Evolutionary conservation across 768 basidiomycete species (phyloP).

Genomic region (Tulasnella sp.): DNA sequence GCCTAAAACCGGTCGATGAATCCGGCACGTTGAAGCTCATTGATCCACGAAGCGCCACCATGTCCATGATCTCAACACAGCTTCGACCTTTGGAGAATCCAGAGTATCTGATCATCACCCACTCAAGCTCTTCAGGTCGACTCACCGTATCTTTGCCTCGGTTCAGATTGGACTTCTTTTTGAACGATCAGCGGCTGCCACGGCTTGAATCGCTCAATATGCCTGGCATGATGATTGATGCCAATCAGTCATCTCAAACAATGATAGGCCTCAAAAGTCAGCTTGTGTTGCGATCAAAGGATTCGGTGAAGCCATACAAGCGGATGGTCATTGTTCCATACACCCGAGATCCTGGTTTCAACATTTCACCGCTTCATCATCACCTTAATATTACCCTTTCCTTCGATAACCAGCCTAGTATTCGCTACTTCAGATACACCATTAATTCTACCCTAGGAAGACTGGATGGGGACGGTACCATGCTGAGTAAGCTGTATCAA

Average conservation of each 20-base stretch:
- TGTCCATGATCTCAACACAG: slow-evolving; percentile 29
- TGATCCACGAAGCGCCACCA: slow-evolving; percentile 9
- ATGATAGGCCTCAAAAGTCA: slow-evolving; percentile 33
- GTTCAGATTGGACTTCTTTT: slow-evolving; percentile 29
- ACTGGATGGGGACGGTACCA: slow-evolving; percentile 22
- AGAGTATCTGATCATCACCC: neutral
- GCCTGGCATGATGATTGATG: slow-evolving; percentile 32
- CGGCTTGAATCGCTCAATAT: slow-evolving; percentile 33
- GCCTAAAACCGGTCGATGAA: too few species aligned
- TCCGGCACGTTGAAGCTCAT: slow-evolving; percentile 16
- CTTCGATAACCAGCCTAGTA: slow-evolving; percentile 16
- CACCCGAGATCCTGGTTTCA: slow-evolving; percentile 29
- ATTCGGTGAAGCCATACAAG: slow-evolving; percentile 18
- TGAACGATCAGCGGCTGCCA: slow-evolving; percentile 24
- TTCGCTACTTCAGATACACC: slow-evolving; percentile 24
- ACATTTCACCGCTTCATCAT: slow-evolving; percentile 17
- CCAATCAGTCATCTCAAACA: slow-evolving; percentile 31
- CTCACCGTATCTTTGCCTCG: slow-evolving; percentile 28
- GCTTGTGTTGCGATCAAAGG: slow-evolving; percentile 30
- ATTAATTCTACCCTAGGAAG: slow-evolving; percentile 26
- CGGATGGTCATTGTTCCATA: neutral
- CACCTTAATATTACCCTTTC: slow-evolving; percentile 19
- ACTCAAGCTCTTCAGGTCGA: neutral
- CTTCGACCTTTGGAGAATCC: slow-evolving; percentile 25
- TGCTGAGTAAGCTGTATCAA: slow-evolving; percentile 27